Percentiles rank a stretch among this genome's conserved stretches.
Evolutionary conservation across 345 rosid species (phyloP).

Genomic region (Capsella bursapastoris): DNA sequence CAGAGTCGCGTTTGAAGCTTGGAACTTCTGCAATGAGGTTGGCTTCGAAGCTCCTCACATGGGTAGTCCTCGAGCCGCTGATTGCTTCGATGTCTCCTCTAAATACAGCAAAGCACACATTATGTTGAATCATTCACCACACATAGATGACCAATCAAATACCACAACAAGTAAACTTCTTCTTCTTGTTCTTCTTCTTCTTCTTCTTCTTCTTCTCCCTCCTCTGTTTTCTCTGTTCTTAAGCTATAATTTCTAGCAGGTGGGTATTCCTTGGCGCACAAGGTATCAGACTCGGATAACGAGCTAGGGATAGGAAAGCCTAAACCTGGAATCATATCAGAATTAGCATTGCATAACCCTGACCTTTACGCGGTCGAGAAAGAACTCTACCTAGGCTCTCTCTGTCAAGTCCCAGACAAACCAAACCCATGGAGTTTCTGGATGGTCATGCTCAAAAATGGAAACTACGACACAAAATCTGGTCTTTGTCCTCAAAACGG

Average conservation of each 20-base stretch:
- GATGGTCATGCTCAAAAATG: conserved; percentile 93
- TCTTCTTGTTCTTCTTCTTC: not conserved
- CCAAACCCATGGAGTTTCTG: conserved; percentile 86
- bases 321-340: conserved; percentile 48
- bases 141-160: not conserved
- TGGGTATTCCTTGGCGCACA: conserved; percentile 57
- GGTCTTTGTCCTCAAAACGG: conserved; percentile 77
- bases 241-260: conserved; percentile 40
- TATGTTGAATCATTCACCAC: too few species aligned
- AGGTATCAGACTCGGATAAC: conserved; percentile 69
- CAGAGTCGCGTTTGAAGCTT: conserved; percentile 80
- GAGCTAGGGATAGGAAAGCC: conserved; percentile 56
- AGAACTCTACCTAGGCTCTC: conserved; percentile 71
- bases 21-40: conserved; percentile 94
- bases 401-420: conserved; percentile 63
- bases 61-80: conserved; percentile 92
- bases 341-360: conserved; percentile 45
- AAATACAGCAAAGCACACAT: not conserved
- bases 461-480: conserved; percentile 71
- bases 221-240: conserved; percentile 19
- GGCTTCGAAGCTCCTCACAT: conserved; percentile 70
- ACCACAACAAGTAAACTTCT: conserved; percentile 28
- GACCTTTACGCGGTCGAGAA: conserved; percentile 75
- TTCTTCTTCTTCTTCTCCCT: not conserved
- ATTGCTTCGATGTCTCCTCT: conserved; percentile 69